Percentiles rank a stretch among this genome's conserved stretches.
Conservation (phyloP, 2,329 filamentous ascomycete genomes). For the Penicillium sp. region DNA sequence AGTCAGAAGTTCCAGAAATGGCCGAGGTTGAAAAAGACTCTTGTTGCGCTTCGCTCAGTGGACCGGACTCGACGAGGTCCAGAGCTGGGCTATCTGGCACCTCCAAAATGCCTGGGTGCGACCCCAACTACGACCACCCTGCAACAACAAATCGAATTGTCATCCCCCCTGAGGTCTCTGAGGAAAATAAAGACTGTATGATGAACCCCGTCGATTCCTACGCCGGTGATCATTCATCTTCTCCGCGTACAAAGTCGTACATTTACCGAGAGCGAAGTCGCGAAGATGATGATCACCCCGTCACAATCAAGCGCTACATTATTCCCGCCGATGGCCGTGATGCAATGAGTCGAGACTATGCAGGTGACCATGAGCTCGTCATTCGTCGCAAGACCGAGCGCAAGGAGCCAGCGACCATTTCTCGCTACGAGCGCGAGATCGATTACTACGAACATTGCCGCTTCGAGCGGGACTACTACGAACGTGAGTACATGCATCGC, state of each 20-base stretch:
- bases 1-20: too few species aligned
- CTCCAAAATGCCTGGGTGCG: too few species aligned
- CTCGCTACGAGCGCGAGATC: constrained; percentile 51
- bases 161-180: too few species aligned
- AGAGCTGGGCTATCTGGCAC: too few species aligned
- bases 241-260: constrained; percentile 33
- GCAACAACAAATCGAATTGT: too few species aligned
- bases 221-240: constrained; percentile 19
- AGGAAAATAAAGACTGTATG: too few species aligned
- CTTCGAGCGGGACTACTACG: constrained; percentile 45
- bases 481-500: constrained; percentile 44
- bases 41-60: too few species aligned
- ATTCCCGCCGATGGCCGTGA: constrained; percentile 40
- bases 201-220: too few species aligned
- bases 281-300: constrained; percentile 44
- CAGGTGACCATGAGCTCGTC: constrained; percentile 43
- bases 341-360: constrained; percentile 28
- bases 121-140: too few species aligned
- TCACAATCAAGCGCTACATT: constrained; percentile 58
- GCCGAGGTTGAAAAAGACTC: too few species aligned
- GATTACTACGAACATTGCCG: constrained; percentile 45
- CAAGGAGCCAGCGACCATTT: constrained; percentile 39
- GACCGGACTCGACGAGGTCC: too few species aligned
- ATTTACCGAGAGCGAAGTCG: constrained; percentile 42
- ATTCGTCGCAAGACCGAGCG: constrained; percentile 47